A percentile compares a stretch with the other conserved stretches of the same genome.
Conservation (phyloP, 768 basidiomycete species). For the Xerocomellus intermedius region DNA sequence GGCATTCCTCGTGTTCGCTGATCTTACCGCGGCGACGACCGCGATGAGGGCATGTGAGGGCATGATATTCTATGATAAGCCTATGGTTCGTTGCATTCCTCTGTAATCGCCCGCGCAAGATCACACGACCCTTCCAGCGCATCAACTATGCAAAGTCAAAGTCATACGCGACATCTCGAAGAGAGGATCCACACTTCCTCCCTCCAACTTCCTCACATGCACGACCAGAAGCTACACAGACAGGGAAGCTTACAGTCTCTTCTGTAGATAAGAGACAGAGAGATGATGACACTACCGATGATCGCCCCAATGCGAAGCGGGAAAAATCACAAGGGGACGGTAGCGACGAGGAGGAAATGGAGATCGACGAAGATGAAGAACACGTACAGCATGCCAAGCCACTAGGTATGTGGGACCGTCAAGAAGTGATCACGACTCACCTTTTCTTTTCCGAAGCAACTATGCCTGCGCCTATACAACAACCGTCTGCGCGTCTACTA, state of each 20-base stretch:
- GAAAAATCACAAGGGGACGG: constrained; percentile 62
- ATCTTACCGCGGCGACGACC: constrained; percentile 86
- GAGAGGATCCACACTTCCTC: constrained; percentile 80
- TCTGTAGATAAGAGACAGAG: constrained; percentile 61
- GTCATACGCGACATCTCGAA: constrained; percentile 78
- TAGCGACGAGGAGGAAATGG: constrained; percentile 86
- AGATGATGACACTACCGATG: constrained; percentile 57
- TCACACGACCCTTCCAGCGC: constrained; percentile 48
- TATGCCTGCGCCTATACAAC: constrained; percentile 50
- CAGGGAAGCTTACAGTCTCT: constrained; percentile 35
- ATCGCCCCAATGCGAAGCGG: constrained; percentile 61
- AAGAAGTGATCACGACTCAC: constrained; percentile 6
- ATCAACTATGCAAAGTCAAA: constrained; percentile 90
- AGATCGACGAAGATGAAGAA: constrained; percentile 89
- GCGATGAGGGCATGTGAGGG: constrained; percentile 93
- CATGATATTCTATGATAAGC: constrained; percentile 90
- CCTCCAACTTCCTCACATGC: constrained; percentile 67
- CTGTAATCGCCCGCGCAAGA: constrained; percentile 4
- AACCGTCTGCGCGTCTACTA: constrained; percentile 59
- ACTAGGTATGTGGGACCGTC: constrained; percentile 45
- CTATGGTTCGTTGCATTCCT: constrained; percentile 59
- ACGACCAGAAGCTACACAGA: constrained; percentile 44
- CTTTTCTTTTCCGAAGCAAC: constrained; percentile 27
- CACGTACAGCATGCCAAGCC: constrained; percentile 39
- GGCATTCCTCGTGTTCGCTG: constrained; percentile 94